Base-by-base conservation (phyloP, 2,329 filamentous ascomycete genomes). In the Fusarium paranaense region DNA sequence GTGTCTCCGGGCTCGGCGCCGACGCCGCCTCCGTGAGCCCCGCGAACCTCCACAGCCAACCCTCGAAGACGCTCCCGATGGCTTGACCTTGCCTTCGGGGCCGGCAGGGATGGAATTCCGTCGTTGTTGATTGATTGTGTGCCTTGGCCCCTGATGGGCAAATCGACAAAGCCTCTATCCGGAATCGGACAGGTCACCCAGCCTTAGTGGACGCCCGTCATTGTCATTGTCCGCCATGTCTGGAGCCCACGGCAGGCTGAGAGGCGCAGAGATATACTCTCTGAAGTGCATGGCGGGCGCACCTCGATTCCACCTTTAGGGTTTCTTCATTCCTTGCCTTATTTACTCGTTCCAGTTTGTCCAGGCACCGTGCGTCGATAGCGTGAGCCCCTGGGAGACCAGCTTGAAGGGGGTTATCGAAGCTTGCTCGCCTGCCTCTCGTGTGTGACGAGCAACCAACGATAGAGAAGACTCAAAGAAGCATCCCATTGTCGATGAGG, bases 11-110 rank as follows among this genome's bases (percentile, higher is more conserved):
- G 54, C 27, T 61, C 52, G 47, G 58, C 58, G 37, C 65, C 60
- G 50, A 64, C 38, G 47, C 30, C 58, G 70, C 33, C 37, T 67
- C 52, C 47, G 45, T 37, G 58, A 67, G 63, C 63, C 63, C 63
- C 67, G 22, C 54, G 62, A 70, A 38, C 54, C 59, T 50, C 45
- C 30, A 47, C 38, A 47, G 10, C 30, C 58, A 40, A 54, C 30
- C 58, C 32, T 18, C 37, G 50, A 32, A 45, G 32, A 50, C 60
- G 70, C 11, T 63, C 59, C 37, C 33, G 27, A 59, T 60, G 56
- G 52, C 37, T 45, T 40, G 52, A 32, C 33, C 59, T 45, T 56
- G 30, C 27, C 54, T 38, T 47, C 33, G 27, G 45, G 60, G 25
- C 35, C 42, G 22, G 50, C 40, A 64, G 63, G 27, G 57, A 52